These are phyloP conservation scores for Suillus fuscotomentosus DNA, from an alignment of 768 basidiomycete species.

Conservation along the genomic window DNA sequence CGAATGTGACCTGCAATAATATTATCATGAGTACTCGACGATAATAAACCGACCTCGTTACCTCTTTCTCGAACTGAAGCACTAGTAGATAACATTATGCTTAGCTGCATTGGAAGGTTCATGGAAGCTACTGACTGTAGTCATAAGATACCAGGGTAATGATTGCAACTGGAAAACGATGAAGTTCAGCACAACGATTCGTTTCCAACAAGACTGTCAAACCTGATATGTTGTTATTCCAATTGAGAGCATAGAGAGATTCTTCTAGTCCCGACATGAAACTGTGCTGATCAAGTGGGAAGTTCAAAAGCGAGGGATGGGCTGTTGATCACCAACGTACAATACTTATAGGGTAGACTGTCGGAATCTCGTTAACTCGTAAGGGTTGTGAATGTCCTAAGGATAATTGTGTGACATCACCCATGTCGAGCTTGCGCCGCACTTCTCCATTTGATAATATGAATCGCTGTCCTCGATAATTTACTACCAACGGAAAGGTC, in stretches of 20 bases:
- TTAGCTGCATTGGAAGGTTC: not conserved
- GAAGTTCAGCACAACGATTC: not conserved
- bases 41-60: not conserved
- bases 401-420: not conserved
- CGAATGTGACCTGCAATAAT: not conserved
- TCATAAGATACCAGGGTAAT: not conserved
- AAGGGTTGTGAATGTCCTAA: not conserved
- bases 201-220: not conserved
- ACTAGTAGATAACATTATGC: not conserved
- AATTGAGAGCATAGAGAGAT: not conserved
- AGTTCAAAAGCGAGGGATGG: not conserved
- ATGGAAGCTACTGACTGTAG: not conserved
- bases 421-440: not conserved
- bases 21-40: not conserved
- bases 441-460: too few species aligned
- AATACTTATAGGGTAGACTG: not conserved
- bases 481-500: too few species aligned
- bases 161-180: not conserved
- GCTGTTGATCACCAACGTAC: not conserved
- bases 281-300: not conserved
- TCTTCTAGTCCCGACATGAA: not conserved
- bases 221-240: not conserved
- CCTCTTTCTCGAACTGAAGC: not conserved
- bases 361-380: not conserved
- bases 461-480: too few species aligned